phyloP scores from a whole-genome alignment of 352 stramenopile species.

The Globisporangium viniferum region DNA sequence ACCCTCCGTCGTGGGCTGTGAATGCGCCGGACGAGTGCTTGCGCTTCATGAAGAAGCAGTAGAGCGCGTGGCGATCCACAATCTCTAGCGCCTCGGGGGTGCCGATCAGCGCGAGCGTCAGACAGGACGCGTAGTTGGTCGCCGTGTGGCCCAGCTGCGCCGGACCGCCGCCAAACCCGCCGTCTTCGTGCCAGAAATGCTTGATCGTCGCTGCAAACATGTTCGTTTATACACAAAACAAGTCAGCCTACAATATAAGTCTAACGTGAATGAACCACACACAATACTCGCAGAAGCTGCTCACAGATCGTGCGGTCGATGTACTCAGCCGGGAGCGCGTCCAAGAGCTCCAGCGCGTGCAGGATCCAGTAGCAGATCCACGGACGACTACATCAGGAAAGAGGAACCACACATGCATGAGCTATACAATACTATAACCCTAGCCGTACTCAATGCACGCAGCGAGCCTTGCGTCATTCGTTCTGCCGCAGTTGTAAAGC shows the following conservation, averaged over 20 bases:
- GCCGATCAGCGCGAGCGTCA: slow-evolving; percentile 92
- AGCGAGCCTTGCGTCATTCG: too few relatives aligned
- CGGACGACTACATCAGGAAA: slow-evolving; percentile 64
- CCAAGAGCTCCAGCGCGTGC: slow-evolving; percentile 93
- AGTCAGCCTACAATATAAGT: background rate
- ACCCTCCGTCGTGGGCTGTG: slow-evolving; percentile 96
- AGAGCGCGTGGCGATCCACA: slow-evolving; percentile 80
- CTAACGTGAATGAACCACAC: background rate
- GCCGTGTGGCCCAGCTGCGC: slow-evolving; percentile 83
- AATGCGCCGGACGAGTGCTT: slow-evolving; percentile 90
- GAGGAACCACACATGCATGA: background rate
- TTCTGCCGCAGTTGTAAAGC: background rate
- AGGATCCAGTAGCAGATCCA: slow-evolving; percentile 99
- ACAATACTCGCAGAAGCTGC: background rate
- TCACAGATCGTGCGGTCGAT: slow-evolving; percentile 41
- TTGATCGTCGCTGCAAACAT: slow-evolving; percentile 42
- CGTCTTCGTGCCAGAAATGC: slow-evolving; percentile 61
- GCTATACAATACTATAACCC: background rate
- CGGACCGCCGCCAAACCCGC: slow-evolving; percentile 95
- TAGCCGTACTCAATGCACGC: too few relatives aligned
- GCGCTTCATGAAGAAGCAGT: slow-evolving; percentile 87
- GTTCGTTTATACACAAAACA: background rate
- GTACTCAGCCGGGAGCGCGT: slow-evolving; percentile 51
- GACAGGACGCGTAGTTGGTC: slow-evolving; percentile 94
- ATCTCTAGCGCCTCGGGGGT: slow-evolving; percentile 70